Evolutionary conservation across 495 filamentous ascomycete genomes (phyloP).

Genomic region (Tuber umbilicatum): DNA sequence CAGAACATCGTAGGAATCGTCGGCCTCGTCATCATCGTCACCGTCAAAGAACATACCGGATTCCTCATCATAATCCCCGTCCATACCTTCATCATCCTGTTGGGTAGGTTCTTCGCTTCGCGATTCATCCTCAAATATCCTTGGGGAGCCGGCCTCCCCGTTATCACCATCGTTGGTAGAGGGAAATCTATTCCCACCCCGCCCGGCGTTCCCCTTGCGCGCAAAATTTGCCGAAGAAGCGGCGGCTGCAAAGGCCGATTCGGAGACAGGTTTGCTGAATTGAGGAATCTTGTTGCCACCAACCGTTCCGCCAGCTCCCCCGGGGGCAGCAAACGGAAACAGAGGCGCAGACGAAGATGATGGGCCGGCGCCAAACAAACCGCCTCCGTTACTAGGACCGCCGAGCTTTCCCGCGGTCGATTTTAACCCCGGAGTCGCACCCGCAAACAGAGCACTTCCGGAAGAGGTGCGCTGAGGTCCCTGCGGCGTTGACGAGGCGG

Average conservation of each 20-base stretch:
- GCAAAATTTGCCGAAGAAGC: slow-evolving; percentile 5
- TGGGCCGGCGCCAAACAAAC: slow-evolving; percentile 14
- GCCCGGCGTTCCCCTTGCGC: slow-evolving; percentile 7
- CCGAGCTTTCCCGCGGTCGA: background rate
- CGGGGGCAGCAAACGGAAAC: background rate
- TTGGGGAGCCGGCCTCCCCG: slow-evolving; percentile 14
- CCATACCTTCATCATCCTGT: slow-evolving; percentile 31
- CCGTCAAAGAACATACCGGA: slow-evolving; percentile 17
- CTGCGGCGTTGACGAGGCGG: slow-evolving; percentile 24
- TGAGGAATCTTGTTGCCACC: background rate
- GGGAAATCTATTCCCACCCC: slow-evolving; percentile 16
- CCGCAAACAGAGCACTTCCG: slow-evolving; percentile 35
- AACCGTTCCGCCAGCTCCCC: background rate
- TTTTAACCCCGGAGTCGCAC: slow-evolving; percentile 30
- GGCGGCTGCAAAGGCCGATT: background rate
- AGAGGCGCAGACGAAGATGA: background rate
- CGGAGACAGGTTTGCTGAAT: slow-evolving; percentile 4
- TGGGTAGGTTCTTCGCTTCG: slow-evolving; percentile 15
- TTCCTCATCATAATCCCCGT: slow-evolving; percentile 18
- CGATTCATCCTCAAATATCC: slow-evolving; percentile 33
- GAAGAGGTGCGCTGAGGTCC: slow-evolving; percentile 21
- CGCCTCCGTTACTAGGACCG: slow-evolving; percentile 3
- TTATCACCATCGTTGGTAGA: slow-evolving; percentile 31
- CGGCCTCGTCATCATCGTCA: slow-evolving; percentile 30
- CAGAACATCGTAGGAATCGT: slow-evolving; percentile 22